A percentile compares a stretch with the other conserved stretches of the same genome.
phyloP scores from a whole-genome alignment of 2,329 filamentous ascomycete species.

The Pseudogymnoascus sp. region DNA sequence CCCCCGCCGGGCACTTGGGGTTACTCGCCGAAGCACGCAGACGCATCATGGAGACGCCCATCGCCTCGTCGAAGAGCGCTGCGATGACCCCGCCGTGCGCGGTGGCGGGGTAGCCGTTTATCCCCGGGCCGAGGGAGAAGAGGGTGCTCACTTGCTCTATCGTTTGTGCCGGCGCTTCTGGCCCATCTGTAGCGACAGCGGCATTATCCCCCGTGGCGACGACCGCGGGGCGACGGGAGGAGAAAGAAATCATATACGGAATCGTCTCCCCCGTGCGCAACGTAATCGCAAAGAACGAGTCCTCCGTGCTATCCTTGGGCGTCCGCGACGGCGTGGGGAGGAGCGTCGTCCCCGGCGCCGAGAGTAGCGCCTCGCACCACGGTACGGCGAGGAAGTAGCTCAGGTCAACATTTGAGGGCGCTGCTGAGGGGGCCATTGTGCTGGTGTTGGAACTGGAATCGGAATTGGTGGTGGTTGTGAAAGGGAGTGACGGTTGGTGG shows the following conservation, averaged over 20 bases:
- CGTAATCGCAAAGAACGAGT: constrained; percentile 45
- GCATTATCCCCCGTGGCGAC: neutral
- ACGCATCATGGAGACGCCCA: constrained; percentile 30
- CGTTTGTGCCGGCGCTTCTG: neutral
- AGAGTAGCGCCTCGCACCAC: constrained; percentile 41
- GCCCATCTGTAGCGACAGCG: too few species aligned
- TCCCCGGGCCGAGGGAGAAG: neutral
- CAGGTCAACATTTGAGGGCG: constrained; percentile 14
- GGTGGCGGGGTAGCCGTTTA: constrained; percentile 10
- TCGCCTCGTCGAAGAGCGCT: constrained; percentile 4
- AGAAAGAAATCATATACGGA: neutral
- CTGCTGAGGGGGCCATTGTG: neutral
- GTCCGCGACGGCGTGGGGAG: constrained; percentile 32
- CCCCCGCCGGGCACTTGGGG: constrained; percentile 18
- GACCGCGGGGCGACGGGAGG: neutral
- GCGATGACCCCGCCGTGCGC: neutral
- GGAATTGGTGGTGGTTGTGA: neutral
- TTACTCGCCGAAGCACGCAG: constrained; percentile 15
- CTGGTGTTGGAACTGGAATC: neutral
- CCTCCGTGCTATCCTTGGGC: constrained; percentile 35
- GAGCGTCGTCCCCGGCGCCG: constrained; percentile 33
- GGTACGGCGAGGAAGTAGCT: constrained; percentile 33
- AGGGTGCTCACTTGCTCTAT: neutral
- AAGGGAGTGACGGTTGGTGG: neutral
- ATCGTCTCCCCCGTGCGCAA: constrained; percentile 44